phyloP scores from a whole-genome alignment of 2,329 filamentous ascomycete species.

The Zymoseptoria pseudotritici region DNA sequence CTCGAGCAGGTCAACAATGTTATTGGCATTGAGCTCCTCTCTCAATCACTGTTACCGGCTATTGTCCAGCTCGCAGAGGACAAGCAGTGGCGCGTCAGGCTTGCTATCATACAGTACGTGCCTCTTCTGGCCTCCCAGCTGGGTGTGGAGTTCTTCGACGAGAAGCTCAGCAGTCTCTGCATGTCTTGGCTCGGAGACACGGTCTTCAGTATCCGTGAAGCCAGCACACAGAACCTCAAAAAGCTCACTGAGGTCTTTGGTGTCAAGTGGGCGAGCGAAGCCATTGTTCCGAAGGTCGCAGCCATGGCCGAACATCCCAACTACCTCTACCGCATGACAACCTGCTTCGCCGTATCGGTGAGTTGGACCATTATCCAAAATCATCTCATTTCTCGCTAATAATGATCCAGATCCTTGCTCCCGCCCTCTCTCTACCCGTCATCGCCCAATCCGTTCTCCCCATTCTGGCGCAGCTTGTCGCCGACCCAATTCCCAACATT shows the following conservation, averaged over 20 bases:
- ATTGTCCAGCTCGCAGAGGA: conserved; percentile 97
- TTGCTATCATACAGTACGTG: conserved; percentile 99
- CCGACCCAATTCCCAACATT: conserved; percentile 96
- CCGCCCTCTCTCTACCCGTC: conserved; percentile 86
- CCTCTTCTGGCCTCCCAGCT: conserved; percentile 91
- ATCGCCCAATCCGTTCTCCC: conserved; percentile 90
- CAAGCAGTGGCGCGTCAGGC: conserved; percentile 96
- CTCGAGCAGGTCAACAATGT: conserved; percentile 97
- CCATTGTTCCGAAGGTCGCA: conserved; percentile 97
- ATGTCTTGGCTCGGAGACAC: conserved; percentile 99
- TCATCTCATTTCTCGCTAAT: conserved; percentile 6
- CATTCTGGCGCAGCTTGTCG: conserved; percentile 89
- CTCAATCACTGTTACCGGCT: conserved; percentile 89
- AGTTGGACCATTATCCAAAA: conserved; percentile 34
- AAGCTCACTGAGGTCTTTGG: conserved; percentile 98
- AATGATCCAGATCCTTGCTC: conserved; percentile 68
- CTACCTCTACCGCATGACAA: conserved; percentile 99
- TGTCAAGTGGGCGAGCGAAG: conserved; percentile 92
- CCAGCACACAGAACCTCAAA: conserved; percentile 93
- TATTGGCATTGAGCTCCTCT: conserved; percentile 94
- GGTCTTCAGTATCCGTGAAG: conserved; percentile 96
- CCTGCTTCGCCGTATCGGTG: conserved; percentile 98
- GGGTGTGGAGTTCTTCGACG: conserved; percentile 95
- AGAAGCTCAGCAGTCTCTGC: conserved; percentile 89
- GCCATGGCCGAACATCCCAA: conserved; percentile 97